Evolutionary conservation across 495 filamentous ascomycete species (phyloP).

Genomic region (Tetracladium setigerum): DNA sequence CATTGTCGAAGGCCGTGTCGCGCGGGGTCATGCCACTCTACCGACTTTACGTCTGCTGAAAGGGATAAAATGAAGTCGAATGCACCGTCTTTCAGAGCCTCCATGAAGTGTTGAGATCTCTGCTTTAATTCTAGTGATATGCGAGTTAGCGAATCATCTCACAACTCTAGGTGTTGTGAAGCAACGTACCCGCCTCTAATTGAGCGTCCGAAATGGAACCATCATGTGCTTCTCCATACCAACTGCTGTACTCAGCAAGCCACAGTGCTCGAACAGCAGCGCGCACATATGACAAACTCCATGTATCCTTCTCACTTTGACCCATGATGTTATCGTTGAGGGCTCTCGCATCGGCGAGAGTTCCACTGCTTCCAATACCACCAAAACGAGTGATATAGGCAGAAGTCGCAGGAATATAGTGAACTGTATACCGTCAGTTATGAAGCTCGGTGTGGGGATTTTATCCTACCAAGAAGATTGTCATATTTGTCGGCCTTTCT

Average conservation of each 20-base stretch:
- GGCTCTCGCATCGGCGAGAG: slow-evolving; percentile 55
- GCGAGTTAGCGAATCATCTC: slow-evolving; percentile 15
- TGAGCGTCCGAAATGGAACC: slow-evolving; percentile 43
- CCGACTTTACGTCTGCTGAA: slow-evolving; percentile 61
- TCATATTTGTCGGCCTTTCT: slow-evolving; percentile 67
- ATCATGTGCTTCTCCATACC: slow-evolving; percentile 64
- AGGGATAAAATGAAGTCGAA: slow-evolving; percentile 86
- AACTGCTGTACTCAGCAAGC: slow-evolving; percentile 87
- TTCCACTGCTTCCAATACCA: slow-evolving; percentile 55
- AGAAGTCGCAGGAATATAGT: slow-evolving; percentile 71
- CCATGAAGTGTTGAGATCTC: slow-evolving; percentile 61
- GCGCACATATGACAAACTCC: slow-evolving; percentile 64
- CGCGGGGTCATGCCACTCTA: slow-evolving; percentile 75
- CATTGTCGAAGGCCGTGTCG: slow-evolving; percentile 65
- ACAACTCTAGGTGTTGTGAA: slow-evolving; percentile 18
- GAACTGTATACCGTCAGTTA: slow-evolving; percentile 41
- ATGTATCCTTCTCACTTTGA: slow-evolving; percentile 53
- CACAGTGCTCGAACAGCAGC: slow-evolving; percentile 72
- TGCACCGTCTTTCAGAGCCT: slow-evolving; percentile 79
- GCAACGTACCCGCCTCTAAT: slow-evolving; percentile 29
- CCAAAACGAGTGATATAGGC: slow-evolving; percentile 68
- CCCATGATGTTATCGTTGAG: slow-evolving; percentile 60
- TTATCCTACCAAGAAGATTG: slow-evolving; percentile 32
- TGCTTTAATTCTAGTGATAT: slow-evolving; percentile 48
- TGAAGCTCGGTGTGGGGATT: neutral